These are phyloP conservation scores for Aspergillus sojae DNA, from an alignment of 2,329 filamentous ascomycete species.

Conservation along the genomic window DNA sequence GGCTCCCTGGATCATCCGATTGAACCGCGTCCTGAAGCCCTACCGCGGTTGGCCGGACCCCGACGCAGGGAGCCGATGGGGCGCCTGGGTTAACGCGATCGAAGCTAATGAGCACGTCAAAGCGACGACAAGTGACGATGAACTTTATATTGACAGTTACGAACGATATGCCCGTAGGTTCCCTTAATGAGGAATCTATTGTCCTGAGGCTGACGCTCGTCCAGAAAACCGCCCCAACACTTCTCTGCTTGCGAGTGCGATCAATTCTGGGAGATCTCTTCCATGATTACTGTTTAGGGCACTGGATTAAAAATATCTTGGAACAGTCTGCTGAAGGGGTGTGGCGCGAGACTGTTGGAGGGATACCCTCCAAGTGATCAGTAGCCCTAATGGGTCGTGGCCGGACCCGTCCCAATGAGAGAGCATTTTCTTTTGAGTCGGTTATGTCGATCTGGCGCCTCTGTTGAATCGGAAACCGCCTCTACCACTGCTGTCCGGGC, in stretches of 20 bases:
- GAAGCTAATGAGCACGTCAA: constrained; percentile 65
- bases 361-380: background rate
- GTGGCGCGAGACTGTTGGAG: background rate
- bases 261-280: constrained; percentile 59
- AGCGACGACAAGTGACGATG: constrained; percentile 68
- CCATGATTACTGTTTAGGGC: constrained; percentile 40
- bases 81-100: constrained; percentile 70
- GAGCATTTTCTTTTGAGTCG: constrained; percentile 11
- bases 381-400: background rate
- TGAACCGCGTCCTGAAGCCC: constrained; percentile 66
- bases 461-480: constrained; percentile 77
- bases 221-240: constrained; percentile 63
- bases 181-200: background rate
- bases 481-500: constrained; percentile 75
- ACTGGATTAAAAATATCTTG: background rate
- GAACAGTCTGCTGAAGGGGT: background rate
- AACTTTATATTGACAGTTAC: constrained; percentile 70
- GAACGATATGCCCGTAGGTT: constrained; percentile 60
- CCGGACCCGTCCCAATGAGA: background rate
- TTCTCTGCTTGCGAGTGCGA: constrained; percentile 60
- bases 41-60: constrained; percentile 69
- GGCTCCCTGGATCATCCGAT: constrained; percentile 72
- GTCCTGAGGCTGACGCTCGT: constrained; percentile 17
- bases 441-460: constrained; percentile 52
- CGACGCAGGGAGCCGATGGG: constrained; percentile 66